Evolutionary conservation across 176 grass and related monocot genomes (phyloP).

Genomic region (maize (Zea mays)): Zm-B73-REFERENCE-NAM-5.0 NC_050100.1:196687501-196688000

Average conservation of each 20-base stretch:
- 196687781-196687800: slow-evolving; percentile 62
- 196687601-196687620: not conserved
- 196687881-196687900: not conserved
- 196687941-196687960: slow-evolving; percentile 92
- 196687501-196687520: slow-evolving; percentile 69
- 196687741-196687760: slow-evolving; percentile 96
- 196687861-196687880: not conserved
- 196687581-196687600: slow-evolving; percentile 5
- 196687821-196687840: not conserved
- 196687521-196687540: slow-evolving; percentile 81
- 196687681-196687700: slow-evolving; percentile 11
- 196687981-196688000: slow-evolving; percentile 67
- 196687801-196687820: not conserved
- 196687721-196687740: slow-evolving; percentile 90
- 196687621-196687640: not conserved
- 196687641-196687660: not conserved
- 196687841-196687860: not conserved
- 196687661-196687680: not conserved
- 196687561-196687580: slow-evolving; percentile 51
- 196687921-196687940: slow-evolving; percentile 59
- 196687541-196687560: slow-evolving; percentile 91
- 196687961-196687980: slow-evolving; percentile 80
- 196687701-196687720: slow-evolving; percentile 34
- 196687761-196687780: slow-evolving; percentile 89
- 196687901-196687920: not conserved